Percentiles rank a stretch among this genome's conserved stretches.
These are phyloP conservation scores for Parietaria judaica DNA, from an alignment of 306 rosid species.

Conservation along the genomic window DNA sequence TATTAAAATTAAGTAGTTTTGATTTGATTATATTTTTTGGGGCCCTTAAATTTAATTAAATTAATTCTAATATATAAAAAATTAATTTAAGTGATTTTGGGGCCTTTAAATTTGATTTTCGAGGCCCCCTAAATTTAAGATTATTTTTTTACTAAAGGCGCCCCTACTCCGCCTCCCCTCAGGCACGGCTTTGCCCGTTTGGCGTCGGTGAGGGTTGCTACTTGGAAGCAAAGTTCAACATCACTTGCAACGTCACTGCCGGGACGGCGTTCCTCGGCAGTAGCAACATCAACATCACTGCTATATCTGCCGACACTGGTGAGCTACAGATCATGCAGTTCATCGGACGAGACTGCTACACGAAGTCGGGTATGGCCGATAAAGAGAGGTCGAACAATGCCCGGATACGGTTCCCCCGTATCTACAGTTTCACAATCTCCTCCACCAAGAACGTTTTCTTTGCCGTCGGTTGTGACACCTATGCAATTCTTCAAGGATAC, in stretches of 20 bases:
- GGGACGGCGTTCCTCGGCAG: not conserved
- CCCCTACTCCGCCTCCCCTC: too few species aligned
- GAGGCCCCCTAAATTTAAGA: too few species aligned
- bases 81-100: too few species aligned
- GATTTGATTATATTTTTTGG: too few species aligned
- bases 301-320: not conserved
- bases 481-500: not conserved
- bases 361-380: not conserved
- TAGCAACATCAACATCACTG: not conserved
- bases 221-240: slow-evolving; percentile 2
- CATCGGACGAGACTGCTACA: not conserved
- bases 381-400: not conserved
- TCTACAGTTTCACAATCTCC: slow-evolving; percentile 3
- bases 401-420: not conserved
- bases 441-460: slow-evolving; percentile 1
- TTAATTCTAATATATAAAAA: too few species aligned
- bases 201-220: slow-evolving; percentile 12
- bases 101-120: too few species aligned
- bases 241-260: not conserved
- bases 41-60: too few species aligned
- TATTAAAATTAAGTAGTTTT: too few species aligned
- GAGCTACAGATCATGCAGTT: not conserved
- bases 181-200: too few species aligned
- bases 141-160: too few species aligned
- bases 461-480: slow-evolving; percentile 7